phyloP scores from a whole-genome alignment of 2,329 filamentous ascomycete genomes.

The Didymella lethalis region DNA sequence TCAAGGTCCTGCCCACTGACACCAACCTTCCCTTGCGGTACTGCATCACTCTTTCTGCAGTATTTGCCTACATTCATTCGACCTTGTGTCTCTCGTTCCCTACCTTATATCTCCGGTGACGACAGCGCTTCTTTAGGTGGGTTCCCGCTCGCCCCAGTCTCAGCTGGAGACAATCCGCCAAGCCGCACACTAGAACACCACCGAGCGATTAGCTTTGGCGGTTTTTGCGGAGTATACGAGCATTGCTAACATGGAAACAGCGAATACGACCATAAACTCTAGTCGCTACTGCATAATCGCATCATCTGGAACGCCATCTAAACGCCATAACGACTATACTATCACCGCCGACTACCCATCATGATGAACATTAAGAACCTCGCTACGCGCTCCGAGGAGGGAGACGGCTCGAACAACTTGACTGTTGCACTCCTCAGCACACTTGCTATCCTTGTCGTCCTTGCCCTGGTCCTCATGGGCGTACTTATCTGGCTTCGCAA shows the following conservation, averaged over 20 bases:
- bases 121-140: slow-evolving; percentile 38
- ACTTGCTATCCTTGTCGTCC: slow-evolving; percentile 78
- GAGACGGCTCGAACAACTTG: slow-evolving; percentile 62
- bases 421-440: slow-evolving; percentile 81
- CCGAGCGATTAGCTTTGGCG: slow-evolving; percentile 14
- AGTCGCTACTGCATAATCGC: slow-evolving; percentile 21
- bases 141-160: slow-evolving; percentile 25
- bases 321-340: slow-evolving; percentile 33
- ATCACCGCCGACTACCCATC: slow-evolving; percentile 24
- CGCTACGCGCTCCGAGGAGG: slow-evolving; percentile 57
- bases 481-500: slow-evolving; percentile 77
- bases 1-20: slow-evolving; percentile 45
- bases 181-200: slow-evolving; percentile 28
- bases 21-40: slow-evolving; percentile 50
- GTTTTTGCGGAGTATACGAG: slow-evolving; percentile 19
- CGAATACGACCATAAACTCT: slow-evolving; percentile 40
- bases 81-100: slow-evolving; percentile 36
- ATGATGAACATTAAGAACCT: slow-evolving; percentile 59
- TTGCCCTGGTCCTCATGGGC: slow-evolving; percentile 72
- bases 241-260: slow-evolving; percentile 36
- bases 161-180: slow-evolving; percentile 31
- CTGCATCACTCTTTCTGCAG: slow-evolving; percentile 72
- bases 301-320: slow-evolving; percentile 31
- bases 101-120: slow-evolving; percentile 22
- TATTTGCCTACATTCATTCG: slow-evolving; percentile 56